phyloP scores from a whole-genome alignment of 176 grass and related monocot genomes.

The Typha latifolia region DNA sequence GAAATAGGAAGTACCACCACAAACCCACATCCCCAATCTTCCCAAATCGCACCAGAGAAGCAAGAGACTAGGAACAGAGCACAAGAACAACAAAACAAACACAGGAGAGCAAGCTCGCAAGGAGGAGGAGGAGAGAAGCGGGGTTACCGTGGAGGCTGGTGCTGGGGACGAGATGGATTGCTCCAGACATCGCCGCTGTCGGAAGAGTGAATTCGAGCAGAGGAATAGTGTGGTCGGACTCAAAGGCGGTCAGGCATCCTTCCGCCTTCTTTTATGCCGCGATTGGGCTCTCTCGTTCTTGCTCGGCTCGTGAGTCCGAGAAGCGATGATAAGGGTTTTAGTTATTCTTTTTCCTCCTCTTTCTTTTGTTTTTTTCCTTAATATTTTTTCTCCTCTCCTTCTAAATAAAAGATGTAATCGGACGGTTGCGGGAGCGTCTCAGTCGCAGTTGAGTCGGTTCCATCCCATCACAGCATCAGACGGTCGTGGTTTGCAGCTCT shows the following conservation, averaged over 20 bases:
- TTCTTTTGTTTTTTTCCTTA: not conserved
- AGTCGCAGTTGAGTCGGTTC: no score
- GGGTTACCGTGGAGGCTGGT: not conserved
- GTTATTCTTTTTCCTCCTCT: not conserved
- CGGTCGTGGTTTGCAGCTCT: no score
- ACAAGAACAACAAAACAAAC: not conserved
- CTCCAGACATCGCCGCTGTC: not conserved
- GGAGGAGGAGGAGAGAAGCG: not conserved
- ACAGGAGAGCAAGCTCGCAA: not conserved
- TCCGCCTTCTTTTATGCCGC: no score
- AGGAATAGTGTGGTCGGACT: not conserved
- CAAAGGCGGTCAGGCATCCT: not conserved
- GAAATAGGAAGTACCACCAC: not conserved
- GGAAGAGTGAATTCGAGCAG: not conserved
- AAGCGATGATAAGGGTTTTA: slow-evolving; percentile 3
- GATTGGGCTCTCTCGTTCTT: not conserved
- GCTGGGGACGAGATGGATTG: not conserved
- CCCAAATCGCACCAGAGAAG: not conserved
- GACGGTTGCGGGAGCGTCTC: no score
- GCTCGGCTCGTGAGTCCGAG: not conserved
- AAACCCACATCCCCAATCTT: not conserved
- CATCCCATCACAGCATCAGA: no score
- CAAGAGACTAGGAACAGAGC: not conserved
- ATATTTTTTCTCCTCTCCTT: not conserved
- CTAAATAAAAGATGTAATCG: not conserved